Evolutionary conservation across 768 basidiomycete species (phyloP).

Genomic region (Russula abietina): DNA sequence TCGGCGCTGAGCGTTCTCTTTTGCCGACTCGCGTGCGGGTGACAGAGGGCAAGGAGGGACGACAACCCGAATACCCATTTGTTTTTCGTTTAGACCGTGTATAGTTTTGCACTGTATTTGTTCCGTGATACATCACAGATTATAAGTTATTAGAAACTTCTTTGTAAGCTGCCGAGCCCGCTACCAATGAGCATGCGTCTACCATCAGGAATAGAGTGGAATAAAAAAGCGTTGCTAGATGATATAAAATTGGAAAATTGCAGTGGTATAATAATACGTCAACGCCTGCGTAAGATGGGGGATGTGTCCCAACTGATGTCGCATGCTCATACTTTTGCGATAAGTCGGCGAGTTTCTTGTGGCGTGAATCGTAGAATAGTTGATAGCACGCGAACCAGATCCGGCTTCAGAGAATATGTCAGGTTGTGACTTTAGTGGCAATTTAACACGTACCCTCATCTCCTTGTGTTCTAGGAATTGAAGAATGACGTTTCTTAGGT

Average conservation of each 20-base stretch:
- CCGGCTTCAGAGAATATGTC: conserved; percentile 47
- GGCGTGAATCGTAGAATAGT: conserved; percentile 94
- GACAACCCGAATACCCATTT: background rate
- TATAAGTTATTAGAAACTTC: background rate
- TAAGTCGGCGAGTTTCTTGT: conserved; percentile 82
- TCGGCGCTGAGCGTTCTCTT: conserved; percentile 26
- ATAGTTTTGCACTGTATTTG: background rate
- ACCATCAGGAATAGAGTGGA: background rate
- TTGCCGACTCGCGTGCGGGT: conserved; percentile 27
- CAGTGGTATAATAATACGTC: conserved; percentile 2
- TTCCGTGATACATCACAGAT: background rate
- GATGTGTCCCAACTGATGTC: background rate
- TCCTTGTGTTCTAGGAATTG: conserved; percentile 98
- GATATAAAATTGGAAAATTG: conserved; percentile 4
- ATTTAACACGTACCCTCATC: conserved; percentile 71
- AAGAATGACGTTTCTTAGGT: conserved; percentile 87
- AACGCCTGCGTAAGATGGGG: background rate
- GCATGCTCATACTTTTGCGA: conserved; percentile 67
- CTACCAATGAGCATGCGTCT: background rate
- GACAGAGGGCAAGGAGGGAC: conserved; percentile 29
- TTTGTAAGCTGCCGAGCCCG: background rate
- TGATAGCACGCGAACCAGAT: conserved; percentile 84
- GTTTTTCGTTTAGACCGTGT: background rate
- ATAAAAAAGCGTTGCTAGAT: conserved; percentile 1
- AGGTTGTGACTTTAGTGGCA: conserved; percentile 9